Conservation (phyloP, 768 basidiomycete species). For the Termitomyces sp. region DNA sequence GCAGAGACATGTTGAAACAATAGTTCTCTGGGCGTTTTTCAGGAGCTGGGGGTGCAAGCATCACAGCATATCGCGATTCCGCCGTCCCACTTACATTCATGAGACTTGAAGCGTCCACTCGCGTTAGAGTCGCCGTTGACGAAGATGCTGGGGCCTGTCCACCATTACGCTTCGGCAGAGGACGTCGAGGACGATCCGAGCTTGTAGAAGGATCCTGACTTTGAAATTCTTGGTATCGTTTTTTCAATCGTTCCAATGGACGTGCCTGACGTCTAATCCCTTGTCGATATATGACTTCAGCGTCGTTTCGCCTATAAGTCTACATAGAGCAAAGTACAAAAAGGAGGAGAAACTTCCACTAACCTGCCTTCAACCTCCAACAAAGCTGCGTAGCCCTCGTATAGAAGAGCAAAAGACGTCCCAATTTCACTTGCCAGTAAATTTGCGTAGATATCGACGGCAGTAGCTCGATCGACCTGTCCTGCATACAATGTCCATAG, state of each 20-base stretch:
- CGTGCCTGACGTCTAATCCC: constrained; percentile 81
- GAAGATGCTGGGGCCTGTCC: constrained; percentile 23
- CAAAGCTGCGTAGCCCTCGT: constrained; percentile 85
- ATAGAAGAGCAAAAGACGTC: constrained; percentile 70
- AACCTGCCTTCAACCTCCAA: constrained; percentile 77
- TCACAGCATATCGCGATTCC: constrained; percentile 59
- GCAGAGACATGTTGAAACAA: constrained; percentile 59
- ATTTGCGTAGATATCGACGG: constrained; percentile 68
- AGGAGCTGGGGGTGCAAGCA: constrained; percentile 64
- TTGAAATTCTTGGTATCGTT: constrained; percentile 76
- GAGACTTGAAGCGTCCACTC: constrained; percentile 17
- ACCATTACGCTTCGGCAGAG: constrained; percentile 15
- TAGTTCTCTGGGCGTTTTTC: constrained; percentile 71
- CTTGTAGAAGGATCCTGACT: constrained; percentile 29
- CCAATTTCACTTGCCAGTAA: constrained; percentile 73
- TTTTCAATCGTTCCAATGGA: constrained; percentile 81
- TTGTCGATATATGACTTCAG: constrained; percentile 73
- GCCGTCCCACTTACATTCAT: constrained; percentile 31
- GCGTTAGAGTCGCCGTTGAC: constrained; percentile 26
- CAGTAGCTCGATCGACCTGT: constrained; percentile 65
- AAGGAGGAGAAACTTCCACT: not conserved
- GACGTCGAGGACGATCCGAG: constrained; percentile 20
- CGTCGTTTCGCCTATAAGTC: constrained; percentile 57
- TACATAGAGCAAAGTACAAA: not conserved
- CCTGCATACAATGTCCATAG: constrained; percentile 88